Percentiles rank a stretch among this genome's conserved stretches.
phyloP scores from a whole-genome alignment of 73 alveolate genomes.

The Paramecium pentaurelia region DNA sequence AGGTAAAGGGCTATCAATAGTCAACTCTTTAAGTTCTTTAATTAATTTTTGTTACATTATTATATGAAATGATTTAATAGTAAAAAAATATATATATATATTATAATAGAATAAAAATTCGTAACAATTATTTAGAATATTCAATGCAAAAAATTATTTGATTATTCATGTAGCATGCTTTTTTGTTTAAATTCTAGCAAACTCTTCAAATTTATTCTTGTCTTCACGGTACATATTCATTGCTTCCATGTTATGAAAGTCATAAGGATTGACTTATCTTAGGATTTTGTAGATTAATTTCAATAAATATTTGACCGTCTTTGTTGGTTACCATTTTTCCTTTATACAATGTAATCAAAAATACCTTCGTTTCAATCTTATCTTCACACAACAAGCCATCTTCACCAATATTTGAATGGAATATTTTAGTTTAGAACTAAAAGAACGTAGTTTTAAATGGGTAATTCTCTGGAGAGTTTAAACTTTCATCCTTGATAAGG shows the following conservation, averaged over 20 bases:
- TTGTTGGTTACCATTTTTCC: slow-evolving; percentile 62
- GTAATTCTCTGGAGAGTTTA: slow-evolving; percentile 64
- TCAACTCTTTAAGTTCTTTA: slow-evolving; percentile 30
- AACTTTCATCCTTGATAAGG: slow-evolving; percentile 62
- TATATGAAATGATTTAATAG: not conserved
- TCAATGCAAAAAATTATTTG: too few species aligned
- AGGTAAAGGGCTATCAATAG: not conserved
- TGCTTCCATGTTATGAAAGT: slow-evolving; percentile 45
- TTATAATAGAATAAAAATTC: too few species aligned
- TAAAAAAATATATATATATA: not conserved
- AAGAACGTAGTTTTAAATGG: slow-evolving; percentile 65
- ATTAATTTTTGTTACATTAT: slow-evolving; percentile 23
- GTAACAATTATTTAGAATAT: not conserved
- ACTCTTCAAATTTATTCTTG: slow-evolving; percentile 30
- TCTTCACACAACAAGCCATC: slow-evolving; percentile 61
- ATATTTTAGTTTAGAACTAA: slow-evolving; percentile 51
- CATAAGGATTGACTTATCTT: slow-evolving; percentile 9
- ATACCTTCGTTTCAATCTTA: slow-evolving; percentile 28
- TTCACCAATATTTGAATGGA: slow-evolving; percentile 64
- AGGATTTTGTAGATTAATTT: slow-evolving; percentile 51
- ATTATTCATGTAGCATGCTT: not conserved
- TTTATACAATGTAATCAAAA: not conserved
- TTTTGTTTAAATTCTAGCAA: not conserved
- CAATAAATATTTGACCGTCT: slow-evolving; percentile 34
- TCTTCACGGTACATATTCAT: slow-evolving; percentile 42